A percentile compares a stretch with the other conserved stretches of the same genome.
These are phyloP conservation scores for Zygosaccharomyces pseudobailii DNA, from an alignment of 1,139 yeast genomes.

Conservation along the genomic window DNA sequence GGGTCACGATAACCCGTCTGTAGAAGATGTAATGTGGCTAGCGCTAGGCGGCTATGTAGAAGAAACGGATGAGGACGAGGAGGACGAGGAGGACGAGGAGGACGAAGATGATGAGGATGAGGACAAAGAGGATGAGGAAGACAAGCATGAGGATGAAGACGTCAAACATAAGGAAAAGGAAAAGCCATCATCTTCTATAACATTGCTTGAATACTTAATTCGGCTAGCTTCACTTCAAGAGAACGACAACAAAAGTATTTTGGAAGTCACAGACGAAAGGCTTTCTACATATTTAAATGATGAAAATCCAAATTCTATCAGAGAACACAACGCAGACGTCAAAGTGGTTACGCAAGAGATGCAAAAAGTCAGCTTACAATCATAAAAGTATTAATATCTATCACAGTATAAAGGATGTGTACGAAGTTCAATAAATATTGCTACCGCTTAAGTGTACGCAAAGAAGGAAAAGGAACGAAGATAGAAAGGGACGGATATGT, in stretches of 20 bases:
- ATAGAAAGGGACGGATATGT: background rate
- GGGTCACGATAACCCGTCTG: slow-evolving; percentile 17
- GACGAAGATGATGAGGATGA: slow-evolving; percentile 16
- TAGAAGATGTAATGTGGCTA: slow-evolving; percentile 31
- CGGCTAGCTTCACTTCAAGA: slow-evolving; percentile 60
- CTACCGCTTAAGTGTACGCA: slow-evolving; percentile 1
- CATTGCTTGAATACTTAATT: slow-evolving; percentile 61
- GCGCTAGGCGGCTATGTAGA: slow-evolving; percentile 35
- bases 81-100: slow-evolving; percentile 22
- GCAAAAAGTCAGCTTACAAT: slow-evolving; percentile 11
- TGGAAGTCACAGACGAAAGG: slow-evolving; percentile 62
- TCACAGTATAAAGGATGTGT: background rate
- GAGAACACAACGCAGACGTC: slow-evolving; percentile 13
- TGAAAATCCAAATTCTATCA: slow-evolving; percentile 38
- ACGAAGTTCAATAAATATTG: background rate
- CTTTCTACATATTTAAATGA: slow-evolving; percentile 60
- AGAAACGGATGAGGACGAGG: slow-evolving; percentile 24
- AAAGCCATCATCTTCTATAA: slow-evolving; percentile 37
- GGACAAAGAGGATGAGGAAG: slow-evolving; percentile 18
- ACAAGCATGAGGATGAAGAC: too few relatives aligned
- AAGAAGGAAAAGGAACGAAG: slow-evolving; percentile 1
- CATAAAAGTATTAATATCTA: background rate
- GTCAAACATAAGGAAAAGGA: too few relatives aligned
- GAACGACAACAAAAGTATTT: slow-evolving; percentile 52
- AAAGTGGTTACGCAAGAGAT: slow-evolving; percentile 19